A percentile compares a stretch with the other conserved stretches of the same genome.
Evolutionary conservation across 2,329 filamentous ascomycete species (phyloP).

Genomic region (Domatiomyces catenatus): DNA sequence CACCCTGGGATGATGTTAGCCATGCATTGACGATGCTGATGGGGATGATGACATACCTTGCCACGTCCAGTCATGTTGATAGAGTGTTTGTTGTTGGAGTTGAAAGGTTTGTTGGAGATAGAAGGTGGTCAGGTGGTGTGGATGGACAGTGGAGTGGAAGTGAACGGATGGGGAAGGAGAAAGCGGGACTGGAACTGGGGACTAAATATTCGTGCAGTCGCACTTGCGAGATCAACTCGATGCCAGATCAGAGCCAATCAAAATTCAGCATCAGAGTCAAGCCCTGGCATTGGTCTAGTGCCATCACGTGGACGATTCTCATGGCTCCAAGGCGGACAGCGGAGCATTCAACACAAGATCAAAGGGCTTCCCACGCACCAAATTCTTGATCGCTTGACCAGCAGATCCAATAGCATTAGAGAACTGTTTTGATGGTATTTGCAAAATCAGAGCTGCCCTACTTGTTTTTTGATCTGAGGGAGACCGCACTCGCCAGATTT

Average conservation of each 20-base stretch:
- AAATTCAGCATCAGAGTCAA: slow-evolving; percentile 15
- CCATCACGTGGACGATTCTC: not conserved
- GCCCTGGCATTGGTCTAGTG: not conserved
- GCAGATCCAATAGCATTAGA: not conserved
- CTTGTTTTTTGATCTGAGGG: not conserved
- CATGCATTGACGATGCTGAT: slow-evolving; percentile 18
- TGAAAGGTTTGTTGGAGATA: slow-evolving; percentile 7
- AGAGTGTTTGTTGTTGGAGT: slow-evolving; percentile 20
- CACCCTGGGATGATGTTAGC: slow-evolving; percentile 47
- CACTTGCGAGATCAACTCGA: slow-evolving; percentile 12
- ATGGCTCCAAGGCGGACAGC: not conserved
- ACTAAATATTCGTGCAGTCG: slow-evolving; percentile 12
- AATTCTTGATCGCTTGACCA: not conserved
- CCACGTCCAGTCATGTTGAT: slow-evolving; percentile 44
- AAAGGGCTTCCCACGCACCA: not conserved
- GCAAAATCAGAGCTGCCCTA: not conserved
- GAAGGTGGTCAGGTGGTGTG: slow-evolving; percentile 6
- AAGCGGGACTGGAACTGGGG: slow-evolving; percentile 6
- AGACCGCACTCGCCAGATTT: not conserved
- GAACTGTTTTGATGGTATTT: not conserved
- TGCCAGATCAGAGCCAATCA: slow-evolving; percentile 15
- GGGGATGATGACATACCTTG: slow-evolving; percentile 14
- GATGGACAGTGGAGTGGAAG: slow-evolving; percentile 2
- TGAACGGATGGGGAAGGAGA: not conserved
- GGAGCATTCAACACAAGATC: not conserved